Conservation (phyloP, 2,329 filamentous ascomycete species). For the Penicillium hesseltinei region DNA sequence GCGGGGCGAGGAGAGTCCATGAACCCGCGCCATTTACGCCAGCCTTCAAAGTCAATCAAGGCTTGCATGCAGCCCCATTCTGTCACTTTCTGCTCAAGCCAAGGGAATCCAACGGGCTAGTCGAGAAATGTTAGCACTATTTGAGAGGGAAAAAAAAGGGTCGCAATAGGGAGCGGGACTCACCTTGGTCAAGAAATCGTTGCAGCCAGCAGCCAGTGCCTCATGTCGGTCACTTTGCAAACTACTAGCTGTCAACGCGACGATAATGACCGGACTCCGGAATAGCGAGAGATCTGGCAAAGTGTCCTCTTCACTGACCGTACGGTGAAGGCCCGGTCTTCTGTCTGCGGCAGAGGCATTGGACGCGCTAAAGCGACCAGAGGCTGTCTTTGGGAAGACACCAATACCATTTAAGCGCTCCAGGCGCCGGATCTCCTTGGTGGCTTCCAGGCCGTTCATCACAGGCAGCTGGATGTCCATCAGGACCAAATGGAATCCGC, state of each 20-base stretch:
- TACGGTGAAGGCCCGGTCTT: slow-evolving; percentile 19
- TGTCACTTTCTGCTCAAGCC: slow-evolving; percentile 95
- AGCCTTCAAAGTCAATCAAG: slow-evolving; percentile 96
- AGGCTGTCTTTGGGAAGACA: slow-evolving; percentile 72
- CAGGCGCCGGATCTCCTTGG: slow-evolving; percentile 85
- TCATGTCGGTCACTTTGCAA: slow-evolving; percentile 94
- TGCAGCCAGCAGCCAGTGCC: slow-evolving; percentile 90
- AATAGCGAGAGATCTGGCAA: slow-evolving; percentile 58
- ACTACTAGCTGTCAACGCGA: slow-evolving; percentile 90
- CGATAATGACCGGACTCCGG: slow-evolving; percentile 96
- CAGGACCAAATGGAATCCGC: slow-evolving; percentile 91
- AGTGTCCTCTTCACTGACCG: slow-evolving; percentile 38
- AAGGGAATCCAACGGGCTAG: slow-evolving; percentile 94
- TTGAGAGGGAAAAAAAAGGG: background rate
- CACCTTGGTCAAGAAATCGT: slow-evolving; percentile 97
- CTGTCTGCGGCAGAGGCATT: slow-evolving; percentile 24
- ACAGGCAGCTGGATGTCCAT: slow-evolving; percentile 99
- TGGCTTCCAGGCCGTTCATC: slow-evolving; percentile 94
- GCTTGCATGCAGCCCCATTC: slow-evolving; percentile 99
- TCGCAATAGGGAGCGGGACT: slow-evolving; percentile 23
- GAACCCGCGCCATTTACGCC: slow-evolving; percentile 95
- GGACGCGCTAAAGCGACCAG: slow-evolving; percentile 49
- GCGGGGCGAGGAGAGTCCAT: slow-evolving; percentile 32
- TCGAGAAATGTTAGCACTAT: slow-evolving; percentile 6
- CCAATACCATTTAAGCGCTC: slow-evolving; percentile 91